phyloP scores from a whole-genome alignment of 768 basidiomycete species.

The Leccinum broughii region DNA sequence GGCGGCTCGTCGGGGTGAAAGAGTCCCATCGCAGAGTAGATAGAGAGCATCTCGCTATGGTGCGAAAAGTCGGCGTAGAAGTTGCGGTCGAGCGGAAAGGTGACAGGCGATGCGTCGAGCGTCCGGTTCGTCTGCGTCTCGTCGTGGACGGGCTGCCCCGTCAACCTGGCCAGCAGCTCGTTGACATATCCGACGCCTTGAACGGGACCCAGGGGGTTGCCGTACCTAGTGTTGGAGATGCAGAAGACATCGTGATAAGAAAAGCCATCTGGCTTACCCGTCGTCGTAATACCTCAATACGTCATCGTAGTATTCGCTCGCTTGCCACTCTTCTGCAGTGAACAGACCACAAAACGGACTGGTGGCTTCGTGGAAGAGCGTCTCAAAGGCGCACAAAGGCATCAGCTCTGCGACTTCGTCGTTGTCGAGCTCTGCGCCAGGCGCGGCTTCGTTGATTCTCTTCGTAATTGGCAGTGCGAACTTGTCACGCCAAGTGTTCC shows the following conservation, averaged over 20 bases:
- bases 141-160: conserved; percentile 60
- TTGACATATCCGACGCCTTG: conserved; percentile 89
- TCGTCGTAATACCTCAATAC: conserved; percentile 77
- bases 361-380: conserved; percentile 44
- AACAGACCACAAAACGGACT: conserved; percentile 79
- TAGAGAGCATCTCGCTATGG: conserved; percentile 82
- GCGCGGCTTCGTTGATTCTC: conserved; percentile 60
- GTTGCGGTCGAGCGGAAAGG: conserved; percentile 70
- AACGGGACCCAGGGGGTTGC: conserved; percentile 66
- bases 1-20: conserved; percentile 38
- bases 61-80: conserved; percentile 85
- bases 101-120: conserved; percentile 57
- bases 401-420: conserved; percentile 61
- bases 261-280: conserved; percentile 45
- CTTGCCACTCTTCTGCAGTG: conserved; percentile 56
- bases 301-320: conserved; percentile 70
- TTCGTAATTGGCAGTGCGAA: conserved; percentile 57
- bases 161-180: conserved; percentile 81
- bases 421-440: conserved; percentile 58
- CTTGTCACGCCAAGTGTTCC: conserved; percentile 50
- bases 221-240: conserved; percentile 48
- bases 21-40: conserved; percentile 64
- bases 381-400: conserved; percentile 80
- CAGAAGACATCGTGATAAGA: neutral
- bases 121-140: conserved; percentile 77